Percentiles rank a stretch among this genome's conserved stretches.
These are phyloP conservation scores for Colletotrichum incanum DNA, from an alignment of 2,329 filamentous ascomycete genomes.

Conservation along the genomic window DNA sequence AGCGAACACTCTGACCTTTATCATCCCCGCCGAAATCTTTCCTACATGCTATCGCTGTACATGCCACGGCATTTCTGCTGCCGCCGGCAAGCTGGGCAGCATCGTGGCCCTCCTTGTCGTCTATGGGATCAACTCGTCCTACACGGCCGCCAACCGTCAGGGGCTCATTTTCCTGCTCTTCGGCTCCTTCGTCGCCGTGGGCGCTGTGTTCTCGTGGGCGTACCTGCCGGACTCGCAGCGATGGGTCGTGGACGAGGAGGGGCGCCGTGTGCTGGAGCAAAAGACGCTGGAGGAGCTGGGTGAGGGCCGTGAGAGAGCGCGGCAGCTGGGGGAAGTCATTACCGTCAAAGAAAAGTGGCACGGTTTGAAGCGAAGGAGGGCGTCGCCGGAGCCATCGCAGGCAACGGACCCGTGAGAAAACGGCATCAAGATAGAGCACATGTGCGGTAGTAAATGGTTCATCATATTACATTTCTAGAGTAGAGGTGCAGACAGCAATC, in stretches of 20 bases:
- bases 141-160: conserved; percentile 59
- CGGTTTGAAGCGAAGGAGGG: conserved; percentile 55
- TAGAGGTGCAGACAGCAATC: not conserved
- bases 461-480: not conserved
- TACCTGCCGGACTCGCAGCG: conserved; percentile 66
- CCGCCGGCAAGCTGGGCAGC: conserved; percentile 72
- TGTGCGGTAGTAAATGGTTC: not conserved
- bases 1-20: conserved; percentile 75
- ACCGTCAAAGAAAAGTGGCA: conserved; percentile 61
- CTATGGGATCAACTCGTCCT: conserved; percentile 64
- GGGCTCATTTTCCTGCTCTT: conserved; percentile 68
- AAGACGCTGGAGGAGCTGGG: conserved; percentile 67
- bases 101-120: conserved; percentile 67
- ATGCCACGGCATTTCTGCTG: conserved; percentile 74
- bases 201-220: conserved; percentile 67
- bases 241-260: conserved; percentile 53
- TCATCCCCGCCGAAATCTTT: conserved; percentile 76
- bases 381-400: conserved; percentile 26
- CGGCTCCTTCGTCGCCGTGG: conserved; percentile 64
- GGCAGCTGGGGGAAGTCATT: conserved; percentile 61
- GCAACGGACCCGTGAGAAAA: conserved; percentile 11
- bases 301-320: conserved; percentile 62
- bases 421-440: not conserved
- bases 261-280: conserved; percentile 57
- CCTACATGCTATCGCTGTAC: conserved; percentile 75